Percentiles rank a stretch among this genome's conserved stretches.
These are phyloP conservation scores for Protoeuglena noctilucae DNA, from an alignment of 139 green algal species.

Conservation along the genomic window DNA sequence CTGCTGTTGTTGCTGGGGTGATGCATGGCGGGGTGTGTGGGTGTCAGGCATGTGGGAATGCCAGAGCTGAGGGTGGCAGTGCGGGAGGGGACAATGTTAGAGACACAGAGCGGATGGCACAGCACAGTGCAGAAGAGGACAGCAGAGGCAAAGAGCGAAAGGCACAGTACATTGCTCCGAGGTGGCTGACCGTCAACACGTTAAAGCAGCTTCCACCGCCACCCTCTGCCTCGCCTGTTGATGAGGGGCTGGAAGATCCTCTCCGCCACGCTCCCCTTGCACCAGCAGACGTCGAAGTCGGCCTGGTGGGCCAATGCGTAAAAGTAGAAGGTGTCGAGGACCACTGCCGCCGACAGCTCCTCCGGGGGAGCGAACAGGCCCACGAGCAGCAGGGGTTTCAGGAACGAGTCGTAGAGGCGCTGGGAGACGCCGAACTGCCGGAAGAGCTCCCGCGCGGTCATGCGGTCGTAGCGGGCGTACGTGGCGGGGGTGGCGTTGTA, in stretches of 20 bases:
- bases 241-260: slow-evolving; percentile 59
- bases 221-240: too few species aligned
- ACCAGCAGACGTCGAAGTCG: slow-evolving; percentile 59
- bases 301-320: slow-evolving; percentile 49
- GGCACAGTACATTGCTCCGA: too few species aligned
- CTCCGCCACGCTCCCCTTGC: slow-evolving; percentile 48
- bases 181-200: too few species aligned
- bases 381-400: background rate
- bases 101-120: too few species aligned
- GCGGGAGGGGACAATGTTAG: too few species aligned
- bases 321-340: slow-evolving; percentile 72
- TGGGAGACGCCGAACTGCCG: slow-evolving; percentile 25
- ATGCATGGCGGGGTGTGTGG: too few species aligned
- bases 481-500: slow-evolving; percentile 32
- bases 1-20: too few species aligned
- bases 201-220: too few species aligned
- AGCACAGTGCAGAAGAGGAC: too few species aligned
- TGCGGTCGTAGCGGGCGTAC: slow-evolving; percentile 58
- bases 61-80: too few species aligned
- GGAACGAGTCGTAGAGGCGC: slow-evolving; percentile 36
- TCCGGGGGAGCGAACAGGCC: slow-evolving; percentile 41
- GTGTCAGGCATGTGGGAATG: too few species aligned
- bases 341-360: slow-evolving; percentile 52
- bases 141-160: too few species aligned
- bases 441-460: slow-evolving; percentile 69